Evolutionary conservation across 2,329 filamentous ascomycete species (phyloP), one percentile per base, ranked within the genome.

Genomic region (Lojkania enalia): DNA sequence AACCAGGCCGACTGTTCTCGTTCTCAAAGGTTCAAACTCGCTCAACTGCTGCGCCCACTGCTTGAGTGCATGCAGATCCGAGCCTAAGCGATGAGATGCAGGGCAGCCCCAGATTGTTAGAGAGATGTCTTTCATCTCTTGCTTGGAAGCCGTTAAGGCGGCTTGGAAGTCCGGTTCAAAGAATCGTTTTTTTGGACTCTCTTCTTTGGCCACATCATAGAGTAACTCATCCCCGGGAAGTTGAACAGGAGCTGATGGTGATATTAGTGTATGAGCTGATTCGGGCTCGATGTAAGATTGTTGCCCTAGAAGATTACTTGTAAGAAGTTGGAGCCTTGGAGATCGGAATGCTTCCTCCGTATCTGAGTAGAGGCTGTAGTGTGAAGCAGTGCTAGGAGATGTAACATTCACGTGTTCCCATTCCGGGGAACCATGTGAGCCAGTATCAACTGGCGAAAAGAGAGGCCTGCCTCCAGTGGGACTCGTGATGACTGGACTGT

Each of bases 21-120:
- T 48, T 12, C 38, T 42, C 20, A 19, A 12, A 35, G 50, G 48
- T 25, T 53, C 50, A 31, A 50, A 53, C 19, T 46, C 41, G 42
- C 47, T 42, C 19, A 53, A 20, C 12, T 39, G 14, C 19, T 46
- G 44, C 20, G 48, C 50, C 23, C 40, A 21, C 20, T 51, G 39
- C 31, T 45, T 49, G 19, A 53, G 35, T 2, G 40, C 29, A 39
- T 50, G 32, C 4, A 51, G 44, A 46, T 48, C 37, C 2, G 50
- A 43, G 9, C 50, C 48, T 5, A 35, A 7, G 19, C 40, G 47
- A 36, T 51, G 50, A 27, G 41, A 44, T 2, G 38, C 39, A 5
- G 48, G 39, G 20, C 50, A 51, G n/a, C 47, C 50, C 50, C 50
- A 48, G 14, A 51, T 42, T 2, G 50, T 44, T 6, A 51, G 32